Evolutionary conservation across 305 asterid species (phyloP).

Genomic region (Solanum hybrid): DNA sequence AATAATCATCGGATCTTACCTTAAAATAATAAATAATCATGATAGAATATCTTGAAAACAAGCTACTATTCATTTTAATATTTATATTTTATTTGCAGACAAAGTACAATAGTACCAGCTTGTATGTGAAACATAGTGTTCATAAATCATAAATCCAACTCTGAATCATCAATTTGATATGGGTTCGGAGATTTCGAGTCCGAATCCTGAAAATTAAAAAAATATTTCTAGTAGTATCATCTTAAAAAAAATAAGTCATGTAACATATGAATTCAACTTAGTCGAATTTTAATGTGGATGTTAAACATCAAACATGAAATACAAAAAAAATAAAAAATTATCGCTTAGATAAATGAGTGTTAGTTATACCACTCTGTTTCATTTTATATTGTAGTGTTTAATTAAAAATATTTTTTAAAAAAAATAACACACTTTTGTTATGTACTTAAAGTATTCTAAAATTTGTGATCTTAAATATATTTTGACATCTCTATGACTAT

Average conservation of each 20-base stretch:
- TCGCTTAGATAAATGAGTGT: neutral
- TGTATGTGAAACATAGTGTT: slow-evolving; percentile 6
- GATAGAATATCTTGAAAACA: slow-evolving; percentile 32
- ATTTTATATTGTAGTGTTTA: too few relatives aligned
- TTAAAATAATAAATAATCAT: slow-evolving; percentile 40
- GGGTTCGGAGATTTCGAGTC: too few relatives aligned
- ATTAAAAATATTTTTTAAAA: too few relatives aligned
- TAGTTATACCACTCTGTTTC: too few relatives aligned
- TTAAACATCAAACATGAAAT: neutral
- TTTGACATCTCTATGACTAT: too few relatives aligned
- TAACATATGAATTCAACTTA: too few relatives aligned
- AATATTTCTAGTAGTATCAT: too few relatives aligned
- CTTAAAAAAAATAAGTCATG: neutral
- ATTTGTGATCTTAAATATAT: too few relatives aligned
- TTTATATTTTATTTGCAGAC: slow-evolving; percentile 4
- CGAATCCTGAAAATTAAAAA: too few relatives aligned
- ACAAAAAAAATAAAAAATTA: neutral
- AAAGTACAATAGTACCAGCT: slow-evolving; percentile 27
- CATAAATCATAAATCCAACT: neutral
- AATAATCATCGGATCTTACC: slow-evolving; percentile 35
- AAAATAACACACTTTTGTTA: too few relatives aligned
- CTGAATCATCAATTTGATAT: neutral
- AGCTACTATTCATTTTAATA: slow-evolving; percentile 1
- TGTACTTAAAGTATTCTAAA: too few relatives aligned
- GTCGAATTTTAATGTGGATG: neutral